Conservation (phyloP, 1,284 basidiomycete species). For the Rhodotorula mucilaginosa region DNA sequence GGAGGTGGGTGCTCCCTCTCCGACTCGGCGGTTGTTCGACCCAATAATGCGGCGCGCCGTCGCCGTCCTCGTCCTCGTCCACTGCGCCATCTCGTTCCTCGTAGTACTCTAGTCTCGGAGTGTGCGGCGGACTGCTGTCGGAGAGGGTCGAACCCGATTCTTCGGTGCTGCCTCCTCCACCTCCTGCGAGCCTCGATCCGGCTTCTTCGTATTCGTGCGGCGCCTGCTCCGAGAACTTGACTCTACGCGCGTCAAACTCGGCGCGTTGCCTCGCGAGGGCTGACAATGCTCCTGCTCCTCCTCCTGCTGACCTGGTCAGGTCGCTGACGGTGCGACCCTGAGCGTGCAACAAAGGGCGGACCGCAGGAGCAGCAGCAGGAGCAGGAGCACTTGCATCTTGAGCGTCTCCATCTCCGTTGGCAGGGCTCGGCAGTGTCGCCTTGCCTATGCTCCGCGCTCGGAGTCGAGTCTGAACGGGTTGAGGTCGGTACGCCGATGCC, state of each 20-base stretch:
- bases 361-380: not conserved
- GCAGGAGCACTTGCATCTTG: not conserved
- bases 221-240: not conserved
- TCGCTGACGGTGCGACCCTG: not conserved
- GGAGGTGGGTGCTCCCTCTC: slow-evolving; percentile 15
- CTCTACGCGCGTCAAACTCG: not conserved
- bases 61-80: not conserved
- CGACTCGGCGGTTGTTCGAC: slow-evolving; percentile 16
- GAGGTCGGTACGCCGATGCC: not conserved
- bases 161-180: slow-evolving; percentile 19
- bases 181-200: not conserved
- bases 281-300: not conserved
- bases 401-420: no score
- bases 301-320: not conserved
- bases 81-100: not conserved
- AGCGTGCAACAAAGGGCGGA: not conserved
- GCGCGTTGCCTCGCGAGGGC: slow-evolving; percentile 1
- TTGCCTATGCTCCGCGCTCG: slow-evolving; percentile 2
- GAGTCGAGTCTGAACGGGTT: not conserved
- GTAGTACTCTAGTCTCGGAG: slow-evolving; percentile 9
- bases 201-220: slow-evolving; percentile 1
- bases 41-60: slow-evolving; percentile 1
- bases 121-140: slow-evolving; percentile 16
- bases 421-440: not conserved
- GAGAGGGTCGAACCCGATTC: slow-evolving; percentile 23